Evolutionary conservation across 345 rosid species (phyloP), one percentile per base, ranked within the genome.

Genomic region (Kernera saxatilis): DNA sequence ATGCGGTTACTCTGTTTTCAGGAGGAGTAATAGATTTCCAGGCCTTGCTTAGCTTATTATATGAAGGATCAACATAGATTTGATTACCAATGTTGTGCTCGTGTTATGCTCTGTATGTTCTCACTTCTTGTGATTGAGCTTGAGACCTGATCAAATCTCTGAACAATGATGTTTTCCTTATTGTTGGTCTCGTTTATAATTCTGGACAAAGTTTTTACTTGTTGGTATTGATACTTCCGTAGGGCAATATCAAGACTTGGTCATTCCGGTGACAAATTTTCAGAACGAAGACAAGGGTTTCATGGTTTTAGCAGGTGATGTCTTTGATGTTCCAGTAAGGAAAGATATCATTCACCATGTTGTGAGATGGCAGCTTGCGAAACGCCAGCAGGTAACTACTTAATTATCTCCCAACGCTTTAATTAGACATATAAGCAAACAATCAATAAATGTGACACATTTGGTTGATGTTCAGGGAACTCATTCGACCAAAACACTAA

Each of bases 261-360:
- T 84, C 44, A 83, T 88, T 82, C 98, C 97, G 1, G 86, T 90
- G 58, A 88, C 93, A 18, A 92, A 86, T 80, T 94, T 94, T 54
- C 82, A 73, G 32, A 80, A 82, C 19, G 91, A 88, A 74, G 87
- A 88, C 36, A 88, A 84, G 75, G 99, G 98, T 59, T 77, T 87
- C 32, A 89, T 87, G 85, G 92, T 87, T 73, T 85, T 94, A 82
- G 86, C 85, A 67, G 98, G 97, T 53, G 99, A 95, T 75, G 91
- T 90, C 73, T 94, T 92, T 83, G 96, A 92, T 82, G 93, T 90
- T 55, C 96, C 97, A 9, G 84, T 92, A 35, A 84, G 96, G 74
- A 92, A 94, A 81, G 96, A 94, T 81, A 88, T 94, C 49, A 68
- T 94, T 67, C 99, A 89, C 69, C 83, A 92, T 54, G 98, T 94